A percentile compares a stretch with the other conserved stretches of the same genome.
Conservation (phyloP, 2,329 filamentous ascomycete genomes). For the Penicillium sp. region DNA sequence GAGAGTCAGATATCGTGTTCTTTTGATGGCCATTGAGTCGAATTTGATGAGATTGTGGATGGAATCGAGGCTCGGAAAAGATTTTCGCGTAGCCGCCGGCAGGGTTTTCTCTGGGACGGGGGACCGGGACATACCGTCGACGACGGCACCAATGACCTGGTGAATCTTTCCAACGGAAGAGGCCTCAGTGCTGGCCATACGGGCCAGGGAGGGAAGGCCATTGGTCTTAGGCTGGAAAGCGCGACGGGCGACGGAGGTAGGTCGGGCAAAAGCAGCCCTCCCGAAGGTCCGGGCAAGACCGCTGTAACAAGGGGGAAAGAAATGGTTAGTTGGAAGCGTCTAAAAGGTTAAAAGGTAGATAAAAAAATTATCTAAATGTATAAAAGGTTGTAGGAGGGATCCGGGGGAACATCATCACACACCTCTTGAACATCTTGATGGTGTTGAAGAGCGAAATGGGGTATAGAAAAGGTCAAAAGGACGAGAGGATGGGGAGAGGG, state of each 20-base stretch:
- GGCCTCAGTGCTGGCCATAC: constrained; percentile 54
- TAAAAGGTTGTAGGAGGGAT: too few species aligned
- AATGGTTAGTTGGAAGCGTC: too few species aligned
- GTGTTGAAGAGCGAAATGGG: constrained; percentile 39
- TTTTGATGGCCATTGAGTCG: constrained; percentile 20
- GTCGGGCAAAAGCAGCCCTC: constrained; percentile 51
- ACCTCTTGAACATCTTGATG: constrained; percentile 56
- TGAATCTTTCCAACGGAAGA: constrained; percentile 55
- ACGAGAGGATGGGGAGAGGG: constrained; percentile 18
- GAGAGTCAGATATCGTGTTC: constrained; percentile 26
- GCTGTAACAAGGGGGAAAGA: too few species aligned
- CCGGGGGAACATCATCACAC: too few species aligned
- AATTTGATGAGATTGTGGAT: constrained; percentile 29
- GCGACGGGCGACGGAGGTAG: constrained; percentile 46
- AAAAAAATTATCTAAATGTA: constrained; percentile 24
- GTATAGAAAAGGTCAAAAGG: constrained; percentile 15
- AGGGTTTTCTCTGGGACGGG: too few species aligned
- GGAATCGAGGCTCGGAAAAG: constrained; percentile 34
- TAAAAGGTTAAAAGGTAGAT: too few species aligned
- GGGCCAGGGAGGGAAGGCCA: constrained; percentile 52
- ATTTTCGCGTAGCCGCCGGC: too few species aligned
- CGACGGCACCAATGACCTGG: constrained; percentile 96
- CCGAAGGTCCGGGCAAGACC: constrained; percentile 58
- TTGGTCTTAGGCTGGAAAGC: constrained; percentile 51
- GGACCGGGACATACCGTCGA: constrained; percentile 78